Evolutionary conservation across 371 early-diverging fungal species (phyloP).

Genomic region (Mortierella sp.): DNA sequence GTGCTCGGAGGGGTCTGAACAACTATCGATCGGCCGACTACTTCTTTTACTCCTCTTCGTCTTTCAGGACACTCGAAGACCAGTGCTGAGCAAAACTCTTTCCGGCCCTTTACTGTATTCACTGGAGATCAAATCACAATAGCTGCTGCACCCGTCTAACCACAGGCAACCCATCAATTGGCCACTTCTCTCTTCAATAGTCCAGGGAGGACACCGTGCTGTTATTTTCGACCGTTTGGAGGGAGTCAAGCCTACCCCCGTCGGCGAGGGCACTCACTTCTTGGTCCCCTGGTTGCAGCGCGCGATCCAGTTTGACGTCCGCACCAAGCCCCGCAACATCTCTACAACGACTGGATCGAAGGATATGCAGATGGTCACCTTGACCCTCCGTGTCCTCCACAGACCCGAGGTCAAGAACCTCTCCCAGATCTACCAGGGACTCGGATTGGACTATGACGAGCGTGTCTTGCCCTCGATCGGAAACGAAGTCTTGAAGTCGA

Average conservation of each 20-base stretch:
- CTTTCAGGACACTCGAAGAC: neutral
- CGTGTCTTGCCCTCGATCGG: slow-evolving; percentile 98
- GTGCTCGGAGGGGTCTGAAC: neutral
- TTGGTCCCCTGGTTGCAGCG: slow-evolving; percentile 93
- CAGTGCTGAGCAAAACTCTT: neutral
- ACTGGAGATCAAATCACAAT: neutral
- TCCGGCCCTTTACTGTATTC: neutral
- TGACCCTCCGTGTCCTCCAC: slow-evolving; percentile 96
- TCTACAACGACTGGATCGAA: slow-evolving; percentile 94
- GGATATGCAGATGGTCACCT: slow-evolving; percentile 89
- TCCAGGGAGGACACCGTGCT: slow-evolving; percentile 96
- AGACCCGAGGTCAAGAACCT: slow-evolving; percentile 89
- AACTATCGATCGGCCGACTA: neutral
- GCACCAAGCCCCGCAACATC: slow-evolving; percentile 97
- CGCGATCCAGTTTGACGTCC: slow-evolving; percentile 88
- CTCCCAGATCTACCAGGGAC: slow-evolving; percentile 88
- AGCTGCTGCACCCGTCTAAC: neutral
- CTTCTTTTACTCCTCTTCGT: neutral
- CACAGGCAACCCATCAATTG: neutral
- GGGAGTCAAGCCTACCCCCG: slow-evolving; percentile 87
- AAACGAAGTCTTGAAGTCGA: slow-evolving; percentile 98
- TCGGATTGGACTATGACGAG: slow-evolving; percentile 98
- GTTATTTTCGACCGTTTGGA: slow-evolving; percentile 97
- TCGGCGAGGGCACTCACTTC: slow-evolving; percentile 98
- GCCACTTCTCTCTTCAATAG: slow-evolving; percentile 58